phyloP scores from a whole-genome alignment of 352 stramenopile species.

The Bremia lactucae region DNA sequence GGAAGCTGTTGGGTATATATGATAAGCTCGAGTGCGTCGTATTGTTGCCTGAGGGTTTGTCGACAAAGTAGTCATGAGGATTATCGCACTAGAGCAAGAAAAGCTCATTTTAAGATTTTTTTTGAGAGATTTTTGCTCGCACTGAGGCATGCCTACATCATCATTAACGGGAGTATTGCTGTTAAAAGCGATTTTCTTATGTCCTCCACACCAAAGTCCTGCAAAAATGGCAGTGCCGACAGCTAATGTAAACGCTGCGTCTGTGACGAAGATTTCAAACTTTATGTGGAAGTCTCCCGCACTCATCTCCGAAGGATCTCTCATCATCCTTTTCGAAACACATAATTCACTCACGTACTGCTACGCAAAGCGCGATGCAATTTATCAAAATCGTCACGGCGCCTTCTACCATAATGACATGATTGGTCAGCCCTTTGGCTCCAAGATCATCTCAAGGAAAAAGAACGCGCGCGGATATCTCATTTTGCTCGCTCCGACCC shows the following conservation, averaged over 20 bases:
- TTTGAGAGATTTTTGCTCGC: too few relatives aligned
- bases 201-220: conserved; percentile 8
- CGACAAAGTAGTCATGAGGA: too few relatives aligned
- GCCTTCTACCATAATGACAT: conserved; percentile 96
- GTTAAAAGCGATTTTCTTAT: too few relatives aligned
- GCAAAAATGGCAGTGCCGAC: conserved; percentile 27
- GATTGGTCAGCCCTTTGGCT: conserved; percentile 81
- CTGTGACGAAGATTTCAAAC: conserved; percentile 36
- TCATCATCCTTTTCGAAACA: conserved; percentile 97
- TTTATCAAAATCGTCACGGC: conserved; percentile 94
- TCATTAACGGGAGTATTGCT: too few relatives aligned
- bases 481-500: conserved; percentile 91
- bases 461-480: conserved; percentile 81
- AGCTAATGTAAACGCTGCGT: conserved; percentile 16
- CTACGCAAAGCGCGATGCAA: conserved; percentile 84
- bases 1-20: too few relatives aligned
- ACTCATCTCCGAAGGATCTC: conserved; percentile 63
- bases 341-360: conserved; percentile 93
- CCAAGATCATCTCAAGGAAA: conserved; percentile 58
- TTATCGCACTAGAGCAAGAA: too few relatives aligned
- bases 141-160: too few relatives aligned
- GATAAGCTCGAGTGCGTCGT: too few relatives aligned
- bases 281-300: conserved; percentile 50
- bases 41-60: too few relatives aligned
- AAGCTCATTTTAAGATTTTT: too few relatives aligned